These are phyloP conservation scores for Ramularia endophylla DNA, from an alignment of 2,329 filamentous ascomycete species.

Conservation along the genomic window DNA sequence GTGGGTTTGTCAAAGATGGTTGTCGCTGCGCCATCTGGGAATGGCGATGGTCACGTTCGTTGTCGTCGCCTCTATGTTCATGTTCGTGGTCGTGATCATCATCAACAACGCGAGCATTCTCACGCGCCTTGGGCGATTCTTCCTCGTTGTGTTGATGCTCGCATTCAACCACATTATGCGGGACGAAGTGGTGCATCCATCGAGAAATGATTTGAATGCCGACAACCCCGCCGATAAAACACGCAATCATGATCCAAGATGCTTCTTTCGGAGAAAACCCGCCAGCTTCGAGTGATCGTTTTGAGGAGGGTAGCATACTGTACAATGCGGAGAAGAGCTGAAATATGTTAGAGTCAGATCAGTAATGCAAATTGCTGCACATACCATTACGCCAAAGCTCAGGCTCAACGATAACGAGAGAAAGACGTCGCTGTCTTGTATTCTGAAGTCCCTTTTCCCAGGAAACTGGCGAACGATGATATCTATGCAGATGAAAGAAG, in stretches of 20 bases:
- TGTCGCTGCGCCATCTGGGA: slow-evolving; percentile 8
- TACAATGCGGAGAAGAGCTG: slow-evolving; percentile 89
- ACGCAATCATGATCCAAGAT: slow-evolving; percentile 61
- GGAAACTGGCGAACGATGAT: slow-evolving; percentile 66
- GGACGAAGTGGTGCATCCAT: slow-evolving; percentile 65
- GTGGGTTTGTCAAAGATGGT: slow-evolving; percentile 13
- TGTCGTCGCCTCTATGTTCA: slow-evolving; percentile 15
- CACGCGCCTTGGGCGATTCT: slow-evolving; percentile 32
- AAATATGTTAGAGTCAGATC: slow-evolving; percentile 7
- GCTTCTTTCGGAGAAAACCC: slow-evolving; percentile 62
- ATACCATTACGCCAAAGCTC: slow-evolving; percentile 93
- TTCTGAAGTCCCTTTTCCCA: slow-evolving; percentile 69
- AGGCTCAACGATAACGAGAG: slow-evolving; percentile 82
- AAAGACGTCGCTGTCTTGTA: slow-evolving; percentile 84
- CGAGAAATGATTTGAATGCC: slow-evolving; percentile 70
- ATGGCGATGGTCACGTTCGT: slow-evolving; percentile 26
- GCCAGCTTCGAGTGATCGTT: slow-evolving; percentile 65
- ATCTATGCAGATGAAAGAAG: slow-evolving; percentile 83
- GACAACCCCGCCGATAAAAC: slow-evolving; percentile 65
- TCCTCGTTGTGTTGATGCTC: slow-evolving; percentile 66
- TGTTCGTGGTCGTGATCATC: slow-evolving; percentile 25
- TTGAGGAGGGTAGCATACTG: slow-evolving; percentile 86
- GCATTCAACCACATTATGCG: slow-evolving; percentile 75
- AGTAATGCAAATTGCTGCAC: background rate
- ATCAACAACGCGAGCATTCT: slow-evolving; percentile 16